phyloP scores from a whole-genome alignment of 495 filamentous ascomycete species.

The Penicillium paradoxum region DNA sequence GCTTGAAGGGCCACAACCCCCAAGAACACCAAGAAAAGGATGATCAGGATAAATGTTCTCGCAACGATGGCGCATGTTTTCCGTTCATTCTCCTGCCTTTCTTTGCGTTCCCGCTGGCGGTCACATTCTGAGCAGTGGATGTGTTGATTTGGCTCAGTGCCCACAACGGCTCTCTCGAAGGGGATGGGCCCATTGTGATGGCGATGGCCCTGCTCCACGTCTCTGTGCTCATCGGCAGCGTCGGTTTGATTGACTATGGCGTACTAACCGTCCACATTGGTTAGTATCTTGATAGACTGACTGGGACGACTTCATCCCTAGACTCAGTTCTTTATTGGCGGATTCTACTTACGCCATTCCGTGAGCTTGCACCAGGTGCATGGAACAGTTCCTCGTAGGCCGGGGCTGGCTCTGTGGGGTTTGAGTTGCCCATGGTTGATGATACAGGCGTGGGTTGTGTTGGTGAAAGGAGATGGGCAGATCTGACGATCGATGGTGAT shows the following conservation, averaged over 20 bases:
- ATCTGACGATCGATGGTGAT: background rate
- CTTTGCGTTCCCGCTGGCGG: conserved; percentile 8
- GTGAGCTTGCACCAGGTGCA: background rate
- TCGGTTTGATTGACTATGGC: conserved; percentile 2
- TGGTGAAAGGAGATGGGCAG: background rate
- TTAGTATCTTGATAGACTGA: background rate
- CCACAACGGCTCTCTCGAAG: background rate
- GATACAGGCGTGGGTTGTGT: background rate
- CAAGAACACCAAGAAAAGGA: conserved; percentile 13
- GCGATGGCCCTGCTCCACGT: conserved; percentile 1
- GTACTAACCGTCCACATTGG: background rate
- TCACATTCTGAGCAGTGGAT: conserved; percentile 15
- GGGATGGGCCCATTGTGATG: background rate
- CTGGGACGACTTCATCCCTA: no score
- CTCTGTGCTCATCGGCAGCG: background rate
- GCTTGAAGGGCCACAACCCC: conserved; percentile 6
- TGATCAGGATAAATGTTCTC: conserved; percentile 8
- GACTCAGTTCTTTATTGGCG: no score
- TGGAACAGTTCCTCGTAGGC: conserved; percentile 15
- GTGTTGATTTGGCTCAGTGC: background rate
- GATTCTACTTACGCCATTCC: background rate
- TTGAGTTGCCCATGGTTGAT: conserved; percentile 5
- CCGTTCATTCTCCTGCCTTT: background rate
- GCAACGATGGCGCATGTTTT: conserved; percentile 8
- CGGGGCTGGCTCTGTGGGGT: conserved; percentile 8